phyloP scores from a whole-genome alignment of 192 early-diverging fungal genomes.

The Umbelopsis isabellina region DNA sequence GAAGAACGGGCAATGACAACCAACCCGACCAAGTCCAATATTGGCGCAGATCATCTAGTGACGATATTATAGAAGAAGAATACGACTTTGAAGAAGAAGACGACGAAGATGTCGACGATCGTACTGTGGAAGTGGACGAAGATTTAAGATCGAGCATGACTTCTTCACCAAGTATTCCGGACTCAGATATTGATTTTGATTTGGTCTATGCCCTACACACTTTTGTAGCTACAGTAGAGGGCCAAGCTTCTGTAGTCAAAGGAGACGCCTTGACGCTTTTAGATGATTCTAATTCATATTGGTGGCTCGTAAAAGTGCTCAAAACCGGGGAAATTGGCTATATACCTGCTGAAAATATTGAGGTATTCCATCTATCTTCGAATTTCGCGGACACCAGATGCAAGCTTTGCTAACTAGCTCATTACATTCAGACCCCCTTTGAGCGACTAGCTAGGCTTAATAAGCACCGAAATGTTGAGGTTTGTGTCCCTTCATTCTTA shows the following conservation, averaged over 20 bases:
- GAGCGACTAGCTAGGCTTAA: slow-evolving; percentile 81
- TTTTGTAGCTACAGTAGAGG: slow-evolving; percentile 80
- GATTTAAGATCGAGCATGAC: slow-evolving; percentile 39
- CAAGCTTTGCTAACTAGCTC: background rate
- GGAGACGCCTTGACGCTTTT: slow-evolving; percentile 73
- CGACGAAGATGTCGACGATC: slow-evolving; percentile 37
- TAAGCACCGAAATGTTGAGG: slow-evolving; percentile 71
- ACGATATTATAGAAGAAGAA: slow-evolving; percentile 24
- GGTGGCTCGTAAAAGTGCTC: slow-evolving; percentile 69
- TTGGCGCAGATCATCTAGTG: background rate
- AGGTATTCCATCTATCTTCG: slow-evolving; percentile 42
- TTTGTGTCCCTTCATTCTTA: slow-evolving; percentile 13
- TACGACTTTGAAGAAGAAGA: slow-evolving; percentile 38
- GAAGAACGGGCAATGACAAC: slow-evolving; percentile 19
- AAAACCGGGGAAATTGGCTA: slow-evolving; percentile 75
- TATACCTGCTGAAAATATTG: slow-evolving; percentile 86
- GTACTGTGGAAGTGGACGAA: slow-evolving; percentile 37
- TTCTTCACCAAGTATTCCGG: slow-evolving; percentile 47
- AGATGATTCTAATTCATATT: slow-evolving; percentile 82
- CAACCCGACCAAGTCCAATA: slow-evolving; percentile 11
- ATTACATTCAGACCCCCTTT: slow-evolving; percentile 62
- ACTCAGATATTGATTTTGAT: slow-evolving; percentile 69
- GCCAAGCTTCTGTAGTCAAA: slow-evolving; percentile 76
- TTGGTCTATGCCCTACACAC: slow-evolving; percentile 82
- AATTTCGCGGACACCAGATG: background rate